Evolutionary conservation across 352 stramenopile species (phyloP), one percentile per base, ranked within the genome.

Genomic region (Phytophthora lateralis): DNA sequence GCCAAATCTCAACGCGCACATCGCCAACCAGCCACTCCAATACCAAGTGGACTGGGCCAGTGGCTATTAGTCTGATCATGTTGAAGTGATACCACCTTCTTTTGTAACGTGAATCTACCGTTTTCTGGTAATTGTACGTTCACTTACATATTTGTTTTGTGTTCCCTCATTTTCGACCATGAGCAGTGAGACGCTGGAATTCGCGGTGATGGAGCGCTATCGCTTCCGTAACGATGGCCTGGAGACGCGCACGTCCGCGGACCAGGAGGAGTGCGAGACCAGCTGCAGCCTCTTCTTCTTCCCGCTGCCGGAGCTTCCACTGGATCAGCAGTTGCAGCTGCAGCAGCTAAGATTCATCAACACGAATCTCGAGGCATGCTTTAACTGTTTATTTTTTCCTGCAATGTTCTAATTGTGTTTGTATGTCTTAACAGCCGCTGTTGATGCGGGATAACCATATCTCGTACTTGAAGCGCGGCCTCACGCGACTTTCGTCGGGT

Each of bases 231-330:
- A 61, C 68, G 78, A 91, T 50, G 69, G 69, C 18, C 50, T 90
- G 14, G 32, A 51, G 9, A 90, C 84, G 15, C 70, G 71, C 43
- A 90, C 84, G 54, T 80, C 82, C 43, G 54, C 34, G 39, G 80
- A 91, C 47, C 93, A 98, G 74, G 60, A 90, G 34, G 81, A 94
- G 35, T 97, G 90, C 39, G 95, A 98, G 76, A 29, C 77, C 41
- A 96, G 95, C 78, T 97, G 90, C 63, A 50, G 68, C 35, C 91
- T 96, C 45, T 98, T 97, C 69, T 98, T 97, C 76, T 91, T 97
- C 55, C 88, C 95, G 48, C 71, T 98, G 15, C 68, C 75, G 7
- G 69, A 79, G 34, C 71, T 98, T 30, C 75, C 80, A 0, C 27
- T 80, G 41, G 73, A 85, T 55, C 78, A 98, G 66, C 74, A 96